Percentiles rank a stretch among this genome's conserved stretches.
Evolutionary conservation across 2,329 filamentous ascomycete species (phyloP).

Genomic region (Chrysosporium keratinophilum): DNA sequence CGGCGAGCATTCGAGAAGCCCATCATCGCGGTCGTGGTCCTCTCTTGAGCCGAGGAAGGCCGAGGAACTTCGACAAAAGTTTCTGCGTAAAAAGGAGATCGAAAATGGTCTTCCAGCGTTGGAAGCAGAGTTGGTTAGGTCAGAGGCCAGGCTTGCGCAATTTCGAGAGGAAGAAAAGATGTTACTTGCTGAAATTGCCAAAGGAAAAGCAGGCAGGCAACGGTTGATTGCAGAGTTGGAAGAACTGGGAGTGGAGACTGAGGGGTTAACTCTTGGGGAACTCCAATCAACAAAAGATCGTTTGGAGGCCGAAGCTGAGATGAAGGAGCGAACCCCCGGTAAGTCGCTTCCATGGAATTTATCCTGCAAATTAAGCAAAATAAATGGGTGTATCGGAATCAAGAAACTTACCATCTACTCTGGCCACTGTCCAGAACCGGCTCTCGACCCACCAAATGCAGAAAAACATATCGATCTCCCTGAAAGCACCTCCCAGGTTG

Average conservation of each 20-base stretch:
- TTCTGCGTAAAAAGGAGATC: conserved; percentile 40
- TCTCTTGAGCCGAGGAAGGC: conserved; percentile 20
- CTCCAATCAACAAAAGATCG: conserved; percentile 30
- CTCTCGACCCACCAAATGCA: not conserved
- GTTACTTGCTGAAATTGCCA: conserved; percentile 38
- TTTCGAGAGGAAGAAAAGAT: conserved; percentile 30
- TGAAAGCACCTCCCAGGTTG: not conserved
- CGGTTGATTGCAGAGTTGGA: conserved; percentile 42
- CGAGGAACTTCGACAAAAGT: conserved; percentile 29
- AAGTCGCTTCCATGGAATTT: not conserved
- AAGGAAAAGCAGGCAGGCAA: conserved; percentile 34
- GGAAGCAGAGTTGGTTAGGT: conserved; percentile 36
- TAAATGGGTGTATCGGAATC: not conserved
- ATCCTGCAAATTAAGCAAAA: not conserved
- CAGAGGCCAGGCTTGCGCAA: conserved; percentile 26
- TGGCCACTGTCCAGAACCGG: not conserved
- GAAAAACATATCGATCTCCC: not conserved
- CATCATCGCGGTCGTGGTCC: conserved; percentile 17
- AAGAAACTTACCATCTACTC: not conserved
- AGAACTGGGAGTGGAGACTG: conserved; percentile 39
- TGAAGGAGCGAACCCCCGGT: conserved; percentile 1
- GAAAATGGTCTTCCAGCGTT: conserved; percentile 38
- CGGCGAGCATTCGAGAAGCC: conserved; percentile 9
- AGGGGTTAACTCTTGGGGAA: conserved; percentile 31
- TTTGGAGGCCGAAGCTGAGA: not conserved